Evolutionary conservation across 495 filamentous ascomycete species (phyloP).

Genomic region (Pseudevernia furfuracea): DNA sequence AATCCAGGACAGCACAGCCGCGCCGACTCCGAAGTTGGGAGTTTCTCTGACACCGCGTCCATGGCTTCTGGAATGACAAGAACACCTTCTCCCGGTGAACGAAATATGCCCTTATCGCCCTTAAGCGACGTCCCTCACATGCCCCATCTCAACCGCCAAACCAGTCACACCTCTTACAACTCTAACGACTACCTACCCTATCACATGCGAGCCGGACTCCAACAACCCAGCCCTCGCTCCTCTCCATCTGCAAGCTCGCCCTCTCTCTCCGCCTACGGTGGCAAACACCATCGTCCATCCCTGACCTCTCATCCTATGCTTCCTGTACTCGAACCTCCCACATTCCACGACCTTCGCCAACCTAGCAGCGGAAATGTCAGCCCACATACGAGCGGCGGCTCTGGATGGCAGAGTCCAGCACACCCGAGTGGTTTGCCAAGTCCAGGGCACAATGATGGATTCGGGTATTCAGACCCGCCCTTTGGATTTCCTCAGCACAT

Average conservation of each 20-base stretch:
- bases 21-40: constrained; percentile 65
- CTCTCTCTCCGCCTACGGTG: constrained; percentile 50
- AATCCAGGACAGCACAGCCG: constrained; percentile 48
- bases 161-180: constrained; percentile 55
- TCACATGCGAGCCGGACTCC: constrained; percentile 72
- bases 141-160: constrained; percentile 60
- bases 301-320: constrained; percentile 84
- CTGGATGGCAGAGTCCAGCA: constrained; percentile 68
- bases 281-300: constrained; percentile 51
- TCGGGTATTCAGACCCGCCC: constrained; percentile 59
- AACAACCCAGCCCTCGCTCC: constrained; percentile 63
- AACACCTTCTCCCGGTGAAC: constrained; percentile 78
- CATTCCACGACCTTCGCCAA: constrained; percentile 61
- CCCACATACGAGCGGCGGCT: constrained; percentile 58
- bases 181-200: constrained; percentile 63
- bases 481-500: constrained; percentile 57
- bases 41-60: constrained; percentile 74
- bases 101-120: constrained; percentile 71
- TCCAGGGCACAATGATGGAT: constrained; percentile 53
- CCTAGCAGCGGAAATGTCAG: constrained; percentile 60
- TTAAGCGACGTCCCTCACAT: constrained; percentile 66
- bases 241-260: constrained; percentile 57
- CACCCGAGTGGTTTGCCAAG: constrained; percentile 53
- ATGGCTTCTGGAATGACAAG: constrained; percentile 46
- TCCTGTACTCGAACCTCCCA: constrained; percentile 78